These are phyloP conservation scores for Yamadazyma epiphylla DNA, from an alignment of 1,139 yeast species.

Conservation along the genomic window DNA sequence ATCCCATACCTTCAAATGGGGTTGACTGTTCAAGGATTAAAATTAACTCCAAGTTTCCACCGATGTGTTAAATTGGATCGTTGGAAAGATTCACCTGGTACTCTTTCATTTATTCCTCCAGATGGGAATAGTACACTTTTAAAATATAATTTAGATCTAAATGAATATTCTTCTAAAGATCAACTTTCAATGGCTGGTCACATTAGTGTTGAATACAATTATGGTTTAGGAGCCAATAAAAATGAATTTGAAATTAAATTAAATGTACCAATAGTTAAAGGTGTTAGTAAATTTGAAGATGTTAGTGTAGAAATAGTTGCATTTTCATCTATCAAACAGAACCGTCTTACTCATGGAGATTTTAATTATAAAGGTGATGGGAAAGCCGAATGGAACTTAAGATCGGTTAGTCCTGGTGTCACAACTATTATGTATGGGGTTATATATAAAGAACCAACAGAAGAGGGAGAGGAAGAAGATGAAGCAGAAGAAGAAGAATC, in stretches of 20 bases:
- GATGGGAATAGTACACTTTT: constrained; percentile 72
- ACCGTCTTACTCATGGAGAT: constrained; percentile 72
- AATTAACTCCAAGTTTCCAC: constrained; percentile 55
- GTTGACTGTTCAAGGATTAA: constrained; percentile 38
- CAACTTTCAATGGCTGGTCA: constrained; percentile 43
- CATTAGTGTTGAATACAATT: constrained; percentile 55
- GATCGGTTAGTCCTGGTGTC: constrained; percentile 59
- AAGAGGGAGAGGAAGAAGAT: constrained; percentile 13
- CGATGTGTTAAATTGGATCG: constrained; percentile 48
- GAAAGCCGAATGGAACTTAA: constrained; percentile 69
- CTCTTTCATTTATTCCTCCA: constrained; percentile 76
- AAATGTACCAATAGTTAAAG: constrained; percentile 46
- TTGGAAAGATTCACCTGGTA: constrained; percentile 39
- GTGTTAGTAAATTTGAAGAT: constrained; percentile 55
- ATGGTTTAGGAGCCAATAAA: constrained; percentile 54
- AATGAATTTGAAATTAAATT: constrained; percentile 78
- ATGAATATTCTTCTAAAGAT: constrained; percentile 12
- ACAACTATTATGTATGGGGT: constrained; percentile 67
- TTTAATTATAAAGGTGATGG: constrained; percentile 52
- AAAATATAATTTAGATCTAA: constrained; percentile 59
- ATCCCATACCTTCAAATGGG: constrained; percentile 64
- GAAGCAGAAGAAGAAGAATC: constrained; percentile 3
- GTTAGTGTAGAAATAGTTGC: constrained; percentile 39
- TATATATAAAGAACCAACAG: constrained; percentile 16
- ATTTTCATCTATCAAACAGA: constrained; percentile 35